These are phyloP conservation scores for Gyromitra esculenta DNA, from an alignment of 2,329 filamentous ascomycete genomes.

Conservation along the genomic window DNA sequence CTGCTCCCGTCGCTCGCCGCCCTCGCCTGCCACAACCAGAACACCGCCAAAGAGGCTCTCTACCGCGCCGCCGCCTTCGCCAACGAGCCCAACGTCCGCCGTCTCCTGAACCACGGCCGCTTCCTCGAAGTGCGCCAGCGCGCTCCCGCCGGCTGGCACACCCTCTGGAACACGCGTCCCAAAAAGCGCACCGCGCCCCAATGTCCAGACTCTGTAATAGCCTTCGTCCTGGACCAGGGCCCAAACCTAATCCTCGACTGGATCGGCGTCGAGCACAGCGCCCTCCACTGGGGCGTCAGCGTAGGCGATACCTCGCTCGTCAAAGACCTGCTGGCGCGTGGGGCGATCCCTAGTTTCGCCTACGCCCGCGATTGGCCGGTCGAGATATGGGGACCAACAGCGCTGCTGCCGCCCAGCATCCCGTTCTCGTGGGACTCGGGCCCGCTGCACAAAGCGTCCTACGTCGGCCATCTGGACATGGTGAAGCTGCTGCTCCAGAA, in stretches of 20 bases:
- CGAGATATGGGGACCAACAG: neutral
- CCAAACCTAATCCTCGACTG: conserved; percentile 5
- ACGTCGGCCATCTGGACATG: conserved; percentile 6
- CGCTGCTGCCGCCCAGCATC: neutral
- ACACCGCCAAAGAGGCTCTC: conserved; percentile 14
- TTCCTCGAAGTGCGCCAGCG: conserved; percentile 19
- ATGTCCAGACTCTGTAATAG: neutral
- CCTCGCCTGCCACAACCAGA: conserved; percentile 16
- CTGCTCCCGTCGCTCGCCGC: neutral
- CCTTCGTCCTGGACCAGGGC: neutral
- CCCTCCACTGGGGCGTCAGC: conserved; percentile 10
- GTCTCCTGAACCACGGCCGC: conserved; percentile 5
- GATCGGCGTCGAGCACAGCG: neutral
- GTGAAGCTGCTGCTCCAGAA: neutral
- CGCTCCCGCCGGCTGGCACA: neutral
- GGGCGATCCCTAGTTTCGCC: neutral
- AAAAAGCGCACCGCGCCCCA: neutral
- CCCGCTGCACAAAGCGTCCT: conserved; percentile 12
- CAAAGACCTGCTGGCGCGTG: neutral
- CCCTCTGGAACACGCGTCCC: conserved; percentile 1
- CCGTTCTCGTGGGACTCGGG: conserved; percentile 16
- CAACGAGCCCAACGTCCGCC: conserved; percentile 13
- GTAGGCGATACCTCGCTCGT: neutral
- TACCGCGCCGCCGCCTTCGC: conserved; percentile 13
- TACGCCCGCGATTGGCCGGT: conserved; percentile 6